These are phyloP conservation scores for Dendrocalamus latiflorus DNA, from an alignment of 202 grass and related monocot genomes.

Conservation along the genomic window DNA sequence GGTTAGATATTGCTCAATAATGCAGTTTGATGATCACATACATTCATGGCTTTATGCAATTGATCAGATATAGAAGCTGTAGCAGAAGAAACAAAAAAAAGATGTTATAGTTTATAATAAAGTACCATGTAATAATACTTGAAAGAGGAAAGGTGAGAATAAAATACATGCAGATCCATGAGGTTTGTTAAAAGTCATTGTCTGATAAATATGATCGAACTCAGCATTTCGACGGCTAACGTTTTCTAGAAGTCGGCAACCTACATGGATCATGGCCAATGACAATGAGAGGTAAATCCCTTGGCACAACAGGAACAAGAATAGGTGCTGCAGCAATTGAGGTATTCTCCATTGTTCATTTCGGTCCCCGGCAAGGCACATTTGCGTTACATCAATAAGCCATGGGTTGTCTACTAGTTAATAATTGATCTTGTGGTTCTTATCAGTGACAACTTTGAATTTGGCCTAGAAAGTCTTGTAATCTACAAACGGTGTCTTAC, in stretches of 20 bases:
- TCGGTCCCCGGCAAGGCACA: constrained; percentile 77
- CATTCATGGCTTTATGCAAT: no score
- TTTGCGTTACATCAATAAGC: constrained; percentile 81
- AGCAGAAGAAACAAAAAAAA: no score
- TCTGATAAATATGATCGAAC: constrained; percentile 81
- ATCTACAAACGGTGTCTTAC: constrained; percentile 84
- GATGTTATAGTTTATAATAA: neutral
- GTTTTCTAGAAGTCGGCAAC: constrained; percentile 80
- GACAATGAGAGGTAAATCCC: constrained; percentile 27
- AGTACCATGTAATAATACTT: constrained; percentile 8
- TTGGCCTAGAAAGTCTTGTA: constrained; percentile 90
- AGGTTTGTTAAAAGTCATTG: constrained; percentile 71
- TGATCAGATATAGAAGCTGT: no score
- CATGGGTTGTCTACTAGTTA: constrained; percentile 69
- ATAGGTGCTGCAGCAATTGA: constrained; percentile 69
- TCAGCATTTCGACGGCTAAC: constrained; percentile 96
- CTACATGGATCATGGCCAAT: constrained; percentile 27
- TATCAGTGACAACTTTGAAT: constrained; percentile 80
- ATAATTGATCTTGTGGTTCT: constrained; percentile 62
- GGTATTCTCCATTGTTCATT: constrained; percentile 80
- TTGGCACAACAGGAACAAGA: constrained; percentile 61
- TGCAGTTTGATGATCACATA: no score
- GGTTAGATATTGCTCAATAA: no score
- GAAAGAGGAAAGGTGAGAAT: neutral
- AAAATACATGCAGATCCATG: constrained; percentile 34